phyloP scores from a whole-genome alignment of 441 rosid genomes.

The Populus hybrid region DNA sequence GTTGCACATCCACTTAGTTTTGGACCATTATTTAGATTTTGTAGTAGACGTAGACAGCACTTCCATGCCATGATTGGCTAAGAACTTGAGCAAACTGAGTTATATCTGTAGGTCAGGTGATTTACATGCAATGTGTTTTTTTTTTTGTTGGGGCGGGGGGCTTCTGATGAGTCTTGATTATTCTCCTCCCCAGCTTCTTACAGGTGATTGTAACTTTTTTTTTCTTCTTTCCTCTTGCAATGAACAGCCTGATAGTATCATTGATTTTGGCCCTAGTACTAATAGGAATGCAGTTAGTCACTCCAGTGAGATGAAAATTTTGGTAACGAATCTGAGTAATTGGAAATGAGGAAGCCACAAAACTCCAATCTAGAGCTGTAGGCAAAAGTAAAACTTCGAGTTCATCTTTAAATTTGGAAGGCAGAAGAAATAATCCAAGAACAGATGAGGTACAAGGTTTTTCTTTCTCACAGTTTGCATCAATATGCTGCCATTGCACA shows the following conservation, averaged over 20 bases:
- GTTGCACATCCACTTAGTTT: slow-evolving; percentile 7
- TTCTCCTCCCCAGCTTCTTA: not conserved
- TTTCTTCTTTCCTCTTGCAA: slow-evolving; percentile 16
- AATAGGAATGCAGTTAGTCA: slow-evolving; percentile 3
- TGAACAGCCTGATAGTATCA: slow-evolving; percentile 23
- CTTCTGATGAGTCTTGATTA: not conserved
- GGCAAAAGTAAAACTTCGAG: slow-evolving; percentile 21
- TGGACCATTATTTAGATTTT: not conserved
- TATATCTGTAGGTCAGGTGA: slow-evolving; percentile 4
- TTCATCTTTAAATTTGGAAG: slow-evolving; percentile 17
- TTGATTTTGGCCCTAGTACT: slow-evolving; percentile 13
- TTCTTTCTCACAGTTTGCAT: not conserved
- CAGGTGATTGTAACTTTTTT: slow-evolving; percentile 11
- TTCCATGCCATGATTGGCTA: not conserved
- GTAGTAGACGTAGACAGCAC: not conserved
- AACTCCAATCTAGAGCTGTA: slow-evolving; percentile 19
- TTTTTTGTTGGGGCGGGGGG: not conserved
- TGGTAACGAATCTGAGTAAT: slow-evolving; percentile 18
- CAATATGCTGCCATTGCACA: not conserved
- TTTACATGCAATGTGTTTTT: not conserved
- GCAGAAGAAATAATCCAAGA: slow-evolving; percentile 13
- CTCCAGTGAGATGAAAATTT: slow-evolving; percentile 11
- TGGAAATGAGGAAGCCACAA: slow-evolving; percentile 17
- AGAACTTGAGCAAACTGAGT: not conserved
- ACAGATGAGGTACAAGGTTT: slow-evolving; percentile 21